Percentiles rank a stretch among this genome's conserved stretches.
phyloP scores from a whole-genome alignment of 2,329 filamentous ascomycete species.

The Microdochium trichocladiopsis region DNA sequence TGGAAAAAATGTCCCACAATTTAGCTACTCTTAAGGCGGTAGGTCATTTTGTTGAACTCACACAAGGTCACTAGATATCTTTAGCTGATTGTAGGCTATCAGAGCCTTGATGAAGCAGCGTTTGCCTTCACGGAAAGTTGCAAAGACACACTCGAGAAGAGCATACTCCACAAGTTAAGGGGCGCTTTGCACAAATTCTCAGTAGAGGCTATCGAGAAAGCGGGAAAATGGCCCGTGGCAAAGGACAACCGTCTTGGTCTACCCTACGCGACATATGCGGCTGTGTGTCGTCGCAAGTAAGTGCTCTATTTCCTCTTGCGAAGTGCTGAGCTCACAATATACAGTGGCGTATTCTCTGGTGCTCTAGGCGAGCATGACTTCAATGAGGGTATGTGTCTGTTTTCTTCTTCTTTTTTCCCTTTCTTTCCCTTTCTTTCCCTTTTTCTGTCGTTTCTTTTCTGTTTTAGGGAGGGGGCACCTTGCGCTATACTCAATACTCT shows the following conservation, averaged over 20 bases:
- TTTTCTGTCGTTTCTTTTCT: neutral
- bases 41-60: neutral
- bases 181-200: conserved; percentile 1
- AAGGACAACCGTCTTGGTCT: conserved; percentile 5
- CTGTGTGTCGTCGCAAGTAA: conserved; percentile 8
- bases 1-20: neutral
- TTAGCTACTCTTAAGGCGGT: neutral
- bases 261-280: conserved; percentile 5
- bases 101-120: neutral
- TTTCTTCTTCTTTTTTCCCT: too few relatives aligned
- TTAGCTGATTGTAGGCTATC: conserved; percentile 2
- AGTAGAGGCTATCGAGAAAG: conserved; percentile 2
- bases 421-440: too few relatives aligned
- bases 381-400: conserved; percentile 14
- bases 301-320: neutral
- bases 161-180: conserved; percentile 5
- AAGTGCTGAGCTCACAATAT: conserved; percentile 1
- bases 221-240: conserved; percentile 5
- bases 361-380: conserved; percentile 5
- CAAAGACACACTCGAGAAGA: neutral
- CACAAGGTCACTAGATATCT: too few relatives aligned
- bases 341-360: conserved; percentile 9
- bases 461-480: neutral
- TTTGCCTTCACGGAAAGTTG: conserved; percentile 1
- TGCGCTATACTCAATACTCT: neutral